phyloP scores from a whole-genome alignment of 441 rosid genomes.

The Arabidopsis hybrid region DNA sequence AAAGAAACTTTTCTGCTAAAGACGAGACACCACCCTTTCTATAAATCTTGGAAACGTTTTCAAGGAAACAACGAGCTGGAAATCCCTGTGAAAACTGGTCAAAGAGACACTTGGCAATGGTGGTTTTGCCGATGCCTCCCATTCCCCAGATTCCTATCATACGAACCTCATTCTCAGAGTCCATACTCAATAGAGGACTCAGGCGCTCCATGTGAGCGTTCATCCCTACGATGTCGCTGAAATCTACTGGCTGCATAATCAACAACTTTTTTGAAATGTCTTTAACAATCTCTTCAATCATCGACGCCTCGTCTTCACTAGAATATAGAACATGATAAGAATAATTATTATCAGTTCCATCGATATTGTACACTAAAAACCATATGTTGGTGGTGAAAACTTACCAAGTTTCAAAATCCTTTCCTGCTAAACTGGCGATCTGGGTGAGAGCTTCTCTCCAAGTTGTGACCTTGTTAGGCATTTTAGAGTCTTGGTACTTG shows the following conservation, averaged over 20 bases:
- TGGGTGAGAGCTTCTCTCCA: constrained; percentile 52
- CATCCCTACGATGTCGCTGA: constrained; percentile 23
- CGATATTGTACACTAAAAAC: neutral
- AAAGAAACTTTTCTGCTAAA: constrained; percentile 12
- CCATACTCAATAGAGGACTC: neutral
- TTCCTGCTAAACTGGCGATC: constrained; percentile 49
- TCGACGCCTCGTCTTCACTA: constrained; percentile 29
- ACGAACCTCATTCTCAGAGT: constrained; percentile 12
- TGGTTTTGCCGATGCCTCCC: constrained; percentile 47
- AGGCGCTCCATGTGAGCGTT: constrained; percentile 19
- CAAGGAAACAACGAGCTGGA: neutral
- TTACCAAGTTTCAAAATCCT: constrained; percentile 10
- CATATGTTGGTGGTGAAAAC: neutral
- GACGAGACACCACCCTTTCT: neutral
- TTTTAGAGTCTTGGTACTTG: constrained; percentile 1
- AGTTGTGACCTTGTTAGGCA: constrained; percentile 11
- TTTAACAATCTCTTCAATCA: constrained; percentile 35
- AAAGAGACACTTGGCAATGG: constrained; percentile 29
- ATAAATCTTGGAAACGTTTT: neutral
- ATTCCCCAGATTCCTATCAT: constrained; percentile 49
- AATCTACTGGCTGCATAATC: constrained; percentile 1
- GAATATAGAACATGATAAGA: too few species aligned
- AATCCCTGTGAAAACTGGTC: neutral
- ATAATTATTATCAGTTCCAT: neutral
- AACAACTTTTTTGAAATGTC: constrained; percentile 4